Conservation (phyloP, 352 stramenopile genomes). For the Phytophthora cryptogea region DNA sequence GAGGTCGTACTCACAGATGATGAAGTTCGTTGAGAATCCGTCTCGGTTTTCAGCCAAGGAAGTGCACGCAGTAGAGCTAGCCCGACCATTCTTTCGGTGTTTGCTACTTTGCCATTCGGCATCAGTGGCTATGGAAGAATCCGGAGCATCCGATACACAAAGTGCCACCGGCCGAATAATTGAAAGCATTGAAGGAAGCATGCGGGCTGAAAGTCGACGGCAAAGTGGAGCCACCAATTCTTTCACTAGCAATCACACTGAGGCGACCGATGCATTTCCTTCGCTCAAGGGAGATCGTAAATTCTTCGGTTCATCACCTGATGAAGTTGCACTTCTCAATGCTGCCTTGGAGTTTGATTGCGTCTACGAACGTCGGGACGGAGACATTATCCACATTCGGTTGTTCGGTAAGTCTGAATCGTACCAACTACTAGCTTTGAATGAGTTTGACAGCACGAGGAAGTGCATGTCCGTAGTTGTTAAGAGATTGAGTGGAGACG, state of each 20-base stretch:
- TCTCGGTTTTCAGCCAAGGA: constrained; percentile 55
- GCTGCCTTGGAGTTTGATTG: constrained; percentile 84
- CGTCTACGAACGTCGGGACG: constrained; percentile 73
- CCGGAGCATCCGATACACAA: constrained; percentile 4
- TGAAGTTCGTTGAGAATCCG: constrained; percentile 72
- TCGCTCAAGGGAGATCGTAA: constrained; percentile 44
- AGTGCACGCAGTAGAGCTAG: constrained; percentile 58
- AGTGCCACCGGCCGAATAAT: constrained; percentile 16
- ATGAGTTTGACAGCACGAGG: constrained; percentile 87
- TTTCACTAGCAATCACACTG: constrained; percentile 27
- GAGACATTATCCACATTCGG: constrained; percentile 75
- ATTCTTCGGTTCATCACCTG: constrained; percentile 81
- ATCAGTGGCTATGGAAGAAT: constrained; percentile 61
- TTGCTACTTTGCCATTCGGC: constrained; percentile 83
- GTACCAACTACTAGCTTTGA: constrained; percentile 79
- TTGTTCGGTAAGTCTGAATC: constrained; percentile 78
- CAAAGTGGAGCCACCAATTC: constrained; percentile 30
- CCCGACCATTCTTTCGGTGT: constrained; percentile 80
- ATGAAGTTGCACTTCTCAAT: constrained; percentile 83
- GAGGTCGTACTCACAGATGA: constrained; percentile 61
- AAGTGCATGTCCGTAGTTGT: constrained; percentile 89
- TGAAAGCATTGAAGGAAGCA: constrained; percentile 29
- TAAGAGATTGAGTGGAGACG: constrained; percentile 41
- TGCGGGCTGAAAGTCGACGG: constrained; percentile 23
- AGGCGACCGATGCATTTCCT: constrained; percentile 36